phyloP scores from a whole-genome alignment of 352 stramenopile species.

The Phytophthora tentaculata region DNA sequence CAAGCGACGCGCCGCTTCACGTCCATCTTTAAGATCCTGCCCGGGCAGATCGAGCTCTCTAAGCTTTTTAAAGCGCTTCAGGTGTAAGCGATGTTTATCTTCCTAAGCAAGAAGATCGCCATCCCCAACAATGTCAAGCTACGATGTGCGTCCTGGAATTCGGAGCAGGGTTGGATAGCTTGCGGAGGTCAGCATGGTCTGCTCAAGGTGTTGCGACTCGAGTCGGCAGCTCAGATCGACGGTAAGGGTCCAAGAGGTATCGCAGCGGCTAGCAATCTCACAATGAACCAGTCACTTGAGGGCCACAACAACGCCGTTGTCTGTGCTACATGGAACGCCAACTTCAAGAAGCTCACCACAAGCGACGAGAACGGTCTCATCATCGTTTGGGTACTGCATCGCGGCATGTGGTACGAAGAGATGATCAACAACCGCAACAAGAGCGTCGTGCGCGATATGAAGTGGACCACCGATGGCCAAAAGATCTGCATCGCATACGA shows the following conservation, averaged over 20 bases:
- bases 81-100: conserved; percentile 90
- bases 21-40: not conserved
- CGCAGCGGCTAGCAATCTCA: conserved; percentile 90
- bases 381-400: conserved; percentile 96
- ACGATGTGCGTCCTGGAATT: conserved; percentile 92
- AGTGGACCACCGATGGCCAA: conserved; percentile 94
- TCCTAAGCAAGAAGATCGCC: conserved; percentile 95
- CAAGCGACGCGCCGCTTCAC: conserved; percentile 33
- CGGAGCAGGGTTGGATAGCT: conserved; percentile 94
- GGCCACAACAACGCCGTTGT: conserved; percentile 92
- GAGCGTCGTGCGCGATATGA: conserved; percentile 94
- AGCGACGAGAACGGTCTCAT: conserved; percentile 95
- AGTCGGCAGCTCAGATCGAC: conserved; percentile 73
- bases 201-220: conserved; percentile 93
- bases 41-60: not conserved
- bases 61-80: not conserved
- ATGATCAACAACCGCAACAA: conserved; percentile 98
- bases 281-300: conserved; percentile 96
- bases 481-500: conserved; percentile 97
- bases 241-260: conserved; percentile 81
- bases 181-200: conserved; percentile 93
- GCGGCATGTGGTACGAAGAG: conserved; percentile 95
- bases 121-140: conserved; percentile 95
- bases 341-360: conserved; percentile 95
- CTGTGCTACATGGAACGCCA: conserved; percentile 94